Conservation (phyloP, 768 basidiomycete species). For the Favolaschia claudopus region DNA sequence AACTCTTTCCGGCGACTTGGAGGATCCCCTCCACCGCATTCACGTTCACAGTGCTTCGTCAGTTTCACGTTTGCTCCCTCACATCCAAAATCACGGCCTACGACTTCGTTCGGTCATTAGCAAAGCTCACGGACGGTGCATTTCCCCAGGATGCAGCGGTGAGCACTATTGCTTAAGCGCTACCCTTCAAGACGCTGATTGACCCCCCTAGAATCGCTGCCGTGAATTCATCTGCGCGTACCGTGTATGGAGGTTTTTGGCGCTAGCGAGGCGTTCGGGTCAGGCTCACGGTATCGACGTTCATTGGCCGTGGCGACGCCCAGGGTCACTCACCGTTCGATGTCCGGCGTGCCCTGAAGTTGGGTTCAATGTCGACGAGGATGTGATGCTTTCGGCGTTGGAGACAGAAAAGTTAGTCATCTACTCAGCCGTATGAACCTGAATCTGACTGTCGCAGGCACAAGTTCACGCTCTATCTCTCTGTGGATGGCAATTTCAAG, state of each 20-base stretch:
- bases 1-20: neutral
- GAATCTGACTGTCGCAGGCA: neutral
- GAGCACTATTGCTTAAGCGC: neutral
- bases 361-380: neutral
- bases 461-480: neutral
- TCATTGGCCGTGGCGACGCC: neutral
- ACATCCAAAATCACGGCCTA: neutral
- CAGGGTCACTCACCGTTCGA: neutral
- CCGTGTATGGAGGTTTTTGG: neutral
- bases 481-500: neutral
- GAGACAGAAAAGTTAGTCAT: neutral
- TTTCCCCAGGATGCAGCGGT: neutral
- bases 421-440: neutral
- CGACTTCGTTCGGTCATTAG: neutral
- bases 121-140: neutral
- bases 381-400: neutral
- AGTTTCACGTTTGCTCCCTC: neutral
- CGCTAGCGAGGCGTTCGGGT: neutral
- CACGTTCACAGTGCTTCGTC: neutral
- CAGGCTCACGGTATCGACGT: neutral
- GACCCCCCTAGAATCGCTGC: neutral
- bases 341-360: neutral
- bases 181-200: no score
- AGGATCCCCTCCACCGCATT: neutral
- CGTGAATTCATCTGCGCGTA: neutral